A percentile compares a stretch with the other conserved stretches of the same genome.
Conservation (phyloP, 2,329 filamentous ascomycete genomes). For the Botrytis porri region DNA sequence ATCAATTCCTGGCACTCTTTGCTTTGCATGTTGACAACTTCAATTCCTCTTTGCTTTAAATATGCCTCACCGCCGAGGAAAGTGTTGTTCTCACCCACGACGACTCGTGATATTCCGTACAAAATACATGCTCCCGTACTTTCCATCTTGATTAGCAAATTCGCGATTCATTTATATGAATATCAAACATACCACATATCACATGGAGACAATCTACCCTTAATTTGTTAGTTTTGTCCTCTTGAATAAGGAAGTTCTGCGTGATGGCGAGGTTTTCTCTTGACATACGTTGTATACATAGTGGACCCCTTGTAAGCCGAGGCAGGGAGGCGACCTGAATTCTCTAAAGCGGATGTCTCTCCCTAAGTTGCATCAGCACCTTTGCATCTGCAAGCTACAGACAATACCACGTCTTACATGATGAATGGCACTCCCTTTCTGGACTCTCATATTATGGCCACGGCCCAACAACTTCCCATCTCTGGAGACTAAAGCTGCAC, state of each 20-base stretch:
- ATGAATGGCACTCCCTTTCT: constrained; percentile 67
- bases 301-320: constrained; percentile 67
- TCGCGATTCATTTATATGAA: background rate
- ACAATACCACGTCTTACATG: constrained; percentile 52
- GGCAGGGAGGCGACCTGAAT: constrained; percentile 68
- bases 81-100: constrained; percentile 74
- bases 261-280: background rate
- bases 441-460: constrained; percentile 74
- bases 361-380: constrained; percentile 48
- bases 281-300: constrained; percentile 68
- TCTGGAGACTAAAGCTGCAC: constrained; percentile 59
- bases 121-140: constrained; percentile 71
- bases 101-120: constrained; percentile 70
- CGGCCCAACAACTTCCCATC: constrained; percentile 68
- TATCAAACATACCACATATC: constrained; percentile 59
- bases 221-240: constrained; percentile 4
- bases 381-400: background rate
- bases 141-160: constrained; percentile 4
- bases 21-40: constrained; percentile 69
- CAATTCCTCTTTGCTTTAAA: constrained; percentile 63
- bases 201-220: constrained; percentile 60
- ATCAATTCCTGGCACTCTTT: constrained; percentile 65
- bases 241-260: background rate
- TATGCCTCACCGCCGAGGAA: constrained; percentile 69
- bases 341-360: constrained; percentile 73